Percentiles rank a stretch among this genome's conserved stretches.
Conservation (phyloP, 345 rosid genomes). For the Gossypium arboreum region DNA sequence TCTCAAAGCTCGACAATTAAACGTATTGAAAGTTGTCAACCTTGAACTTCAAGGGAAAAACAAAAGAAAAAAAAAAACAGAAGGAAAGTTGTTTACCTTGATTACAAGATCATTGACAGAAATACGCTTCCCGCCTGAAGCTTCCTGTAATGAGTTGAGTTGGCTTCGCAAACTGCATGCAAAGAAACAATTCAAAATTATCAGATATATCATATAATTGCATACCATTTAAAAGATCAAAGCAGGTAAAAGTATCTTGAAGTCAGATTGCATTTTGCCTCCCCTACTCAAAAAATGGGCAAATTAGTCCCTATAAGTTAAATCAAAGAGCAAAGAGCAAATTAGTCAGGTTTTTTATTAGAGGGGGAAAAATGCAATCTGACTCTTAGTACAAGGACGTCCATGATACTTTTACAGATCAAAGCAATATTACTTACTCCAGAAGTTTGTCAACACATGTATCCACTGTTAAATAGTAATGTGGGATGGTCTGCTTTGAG, state of each 20-base stretch:
- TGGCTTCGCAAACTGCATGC: slow-evolving; percentile 64
- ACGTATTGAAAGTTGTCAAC: not conserved
- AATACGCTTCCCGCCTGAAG: slow-evolving; percentile 85
- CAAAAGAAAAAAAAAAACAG: too few relatives aligned
- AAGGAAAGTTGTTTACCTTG: slow-evolving; percentile 49
- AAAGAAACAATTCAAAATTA: slow-evolving; percentile 18
- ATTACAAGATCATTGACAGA: slow-evolving; percentile 96
- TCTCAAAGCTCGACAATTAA: not conserved
- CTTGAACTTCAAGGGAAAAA: too few relatives aligned
- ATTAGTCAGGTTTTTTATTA: too few relatives aligned
- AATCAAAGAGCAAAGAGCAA: too few relatives aligned
- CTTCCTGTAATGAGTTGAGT: slow-evolving; percentile 81
- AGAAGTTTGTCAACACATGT: slow-evolving; percentile 87
- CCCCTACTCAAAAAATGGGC: too few relatives aligned
- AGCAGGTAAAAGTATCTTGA: too few relatives aligned
- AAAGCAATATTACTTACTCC: slow-evolving; percentile 47
- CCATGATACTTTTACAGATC: too few relatives aligned
- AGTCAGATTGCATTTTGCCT: too few relatives aligned
- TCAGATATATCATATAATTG: not conserved
- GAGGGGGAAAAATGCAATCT: too few relatives aligned
- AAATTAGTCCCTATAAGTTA: too few relatives aligned
- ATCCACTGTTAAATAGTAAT: slow-evolving; percentile 92
- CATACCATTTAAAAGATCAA: not conserved
- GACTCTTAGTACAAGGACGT: too few relatives aligned
- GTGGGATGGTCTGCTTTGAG: slow-evolving; percentile 97